Percentiles rank a stretch among this genome's conserved stretches.
Conservation (phyloP, 257 asterid species). For the Solanum corneliomulleri region DNA sequence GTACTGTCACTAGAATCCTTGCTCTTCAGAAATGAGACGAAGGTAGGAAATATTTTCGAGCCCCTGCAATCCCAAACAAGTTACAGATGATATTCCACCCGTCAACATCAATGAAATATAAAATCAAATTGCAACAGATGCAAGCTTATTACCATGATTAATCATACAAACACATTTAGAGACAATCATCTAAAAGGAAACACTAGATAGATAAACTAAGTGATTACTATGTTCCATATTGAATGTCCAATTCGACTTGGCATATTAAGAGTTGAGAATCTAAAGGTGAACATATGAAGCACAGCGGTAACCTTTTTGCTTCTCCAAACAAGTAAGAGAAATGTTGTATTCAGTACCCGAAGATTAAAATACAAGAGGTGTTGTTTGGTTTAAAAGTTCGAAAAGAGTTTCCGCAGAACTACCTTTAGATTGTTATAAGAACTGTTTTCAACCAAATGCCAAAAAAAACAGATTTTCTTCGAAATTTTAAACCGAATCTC, state of each 20-base stretch:
- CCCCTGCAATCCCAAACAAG: slow-evolving; percentile 27
- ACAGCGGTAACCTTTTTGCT: neutral
- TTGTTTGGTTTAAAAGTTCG: neutral
- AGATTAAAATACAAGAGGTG: neutral
- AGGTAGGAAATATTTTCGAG: slow-evolving; percentile 52
- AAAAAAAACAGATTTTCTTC: neutral
- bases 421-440: neutral
- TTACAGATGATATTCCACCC: neutral
- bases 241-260: neutral
- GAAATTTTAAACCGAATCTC: neutral
- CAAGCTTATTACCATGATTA: neutral
- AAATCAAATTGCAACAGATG: neutral
- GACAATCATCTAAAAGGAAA: neutral
- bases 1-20: slow-evolving; percentile 67
- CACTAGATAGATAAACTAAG: neutral
- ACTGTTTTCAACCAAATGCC: neutral
- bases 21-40: slow-evolving; percentile 64
- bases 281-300: neutral
- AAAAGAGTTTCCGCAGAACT: neutral
- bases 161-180: neutral
- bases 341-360: neutral
- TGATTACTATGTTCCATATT: neutral
- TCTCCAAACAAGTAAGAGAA: neutral
- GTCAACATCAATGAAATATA: neutral
- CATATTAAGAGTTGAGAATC: neutral